Percentiles rank a stretch among this genome's conserved stretches.
Evolutionary conservation across 179 eudicot species (phyloP).

Genomic region (Carnegiea gigantea): DNA sequence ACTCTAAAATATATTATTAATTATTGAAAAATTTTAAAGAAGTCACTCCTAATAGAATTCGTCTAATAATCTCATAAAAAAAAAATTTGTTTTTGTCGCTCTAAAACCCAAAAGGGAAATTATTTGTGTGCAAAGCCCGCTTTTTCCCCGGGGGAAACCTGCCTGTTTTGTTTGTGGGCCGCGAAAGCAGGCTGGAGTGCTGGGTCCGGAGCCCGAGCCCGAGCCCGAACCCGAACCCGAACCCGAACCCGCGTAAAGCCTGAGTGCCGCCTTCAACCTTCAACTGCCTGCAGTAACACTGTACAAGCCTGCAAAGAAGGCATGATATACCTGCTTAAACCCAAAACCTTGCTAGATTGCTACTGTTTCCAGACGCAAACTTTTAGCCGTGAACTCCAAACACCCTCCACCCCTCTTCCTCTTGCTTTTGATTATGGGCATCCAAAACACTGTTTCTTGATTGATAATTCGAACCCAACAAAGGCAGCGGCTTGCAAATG

Average conservation of each 20-base stretch:
- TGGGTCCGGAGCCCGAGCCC: not conserved
- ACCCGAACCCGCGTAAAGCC: not conserved
- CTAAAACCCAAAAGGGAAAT: too few relatives aligned
- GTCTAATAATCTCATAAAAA: too few relatives aligned
- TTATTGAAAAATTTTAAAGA: too few relatives aligned
- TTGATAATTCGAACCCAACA: not conserved
- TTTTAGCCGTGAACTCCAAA: not conserved
- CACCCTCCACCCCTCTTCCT: not conserved
- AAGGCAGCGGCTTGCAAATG: not conserved
- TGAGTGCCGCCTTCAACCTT: not conserved
- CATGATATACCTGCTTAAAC: not conserved
- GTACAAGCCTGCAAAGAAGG: not conserved
- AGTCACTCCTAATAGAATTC: too few relatives aligned
- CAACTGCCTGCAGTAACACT: not conserved
- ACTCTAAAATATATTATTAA: too few relatives aligned
- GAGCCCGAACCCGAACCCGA: too few relatives aligned
- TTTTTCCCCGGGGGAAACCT: too few relatives aligned
- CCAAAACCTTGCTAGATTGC: slow-evolving; percentile 6
- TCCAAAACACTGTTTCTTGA: not conserved
- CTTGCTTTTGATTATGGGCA: not conserved
- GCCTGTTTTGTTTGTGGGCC: too few relatives aligned
- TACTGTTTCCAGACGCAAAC: not conserved
- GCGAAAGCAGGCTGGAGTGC: too few relatives aligned
- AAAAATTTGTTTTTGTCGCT: too few relatives aligned
- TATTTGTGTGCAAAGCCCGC: too few relatives aligned